Percentiles rank a stretch among this genome's conserved stretches.
These are phyloP conservation scores for Aspergillus oerlinghausenensis DNA, from an alignment of 2,329 filamentous ascomycete genomes.

Conservation along the genomic window DNA sequence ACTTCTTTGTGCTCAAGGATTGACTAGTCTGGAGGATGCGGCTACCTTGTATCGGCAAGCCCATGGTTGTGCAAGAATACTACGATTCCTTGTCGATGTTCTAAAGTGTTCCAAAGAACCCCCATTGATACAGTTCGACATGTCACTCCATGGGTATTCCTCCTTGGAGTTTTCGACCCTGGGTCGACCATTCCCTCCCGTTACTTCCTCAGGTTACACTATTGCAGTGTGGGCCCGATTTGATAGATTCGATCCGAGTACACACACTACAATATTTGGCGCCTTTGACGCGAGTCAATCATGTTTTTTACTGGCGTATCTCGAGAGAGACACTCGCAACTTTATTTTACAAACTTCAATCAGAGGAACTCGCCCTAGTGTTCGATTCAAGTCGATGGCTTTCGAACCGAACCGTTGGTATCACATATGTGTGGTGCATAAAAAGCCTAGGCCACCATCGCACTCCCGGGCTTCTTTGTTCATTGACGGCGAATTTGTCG, in stretches of 20 bases:
- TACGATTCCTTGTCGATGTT: slow-evolving; percentile 69
- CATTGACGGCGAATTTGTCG: slow-evolving; percentile 87
- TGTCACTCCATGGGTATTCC: slow-evolving; percentile 80
- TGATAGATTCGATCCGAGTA: slow-evolving; percentile 75
- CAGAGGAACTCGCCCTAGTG: slow-evolving; percentile 76
- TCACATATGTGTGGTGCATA: slow-evolving; percentile 84
- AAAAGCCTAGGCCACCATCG: slow-evolving; percentile 67
- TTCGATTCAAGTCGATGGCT: slow-evolving; percentile 79
- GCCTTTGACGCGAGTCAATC: slow-evolving; percentile 88
- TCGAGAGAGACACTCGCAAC: slow-evolving; percentile 89
- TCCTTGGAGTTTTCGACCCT: slow-evolving; percentile 88
- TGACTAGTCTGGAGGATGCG: slow-evolving; percentile 76
- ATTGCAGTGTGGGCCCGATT: slow-evolving; percentile 85
- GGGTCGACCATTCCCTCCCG: slow-evolving; percentile 77
- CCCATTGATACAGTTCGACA: slow-evolving; percentile 87
- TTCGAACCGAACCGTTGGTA: slow-evolving; percentile 84
- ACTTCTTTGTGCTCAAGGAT: slow-evolving; percentile 66
- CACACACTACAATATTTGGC: slow-evolving; percentile 93
- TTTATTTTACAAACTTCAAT: slow-evolving; percentile 96
- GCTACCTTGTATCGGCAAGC: slow-evolving; percentile 66
- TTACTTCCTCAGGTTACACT: slow-evolving; percentile 75
- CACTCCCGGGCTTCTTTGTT: slow-evolving; percentile 82
- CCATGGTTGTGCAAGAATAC: slow-evolving; percentile 46
- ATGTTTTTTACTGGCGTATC: slow-evolving; percentile 88
- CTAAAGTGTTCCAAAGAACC: slow-evolving; percentile 71